Evolutionary conservation across 345 rosid species (phyloP).

Genomic region (Ricinus communis): DNA sequence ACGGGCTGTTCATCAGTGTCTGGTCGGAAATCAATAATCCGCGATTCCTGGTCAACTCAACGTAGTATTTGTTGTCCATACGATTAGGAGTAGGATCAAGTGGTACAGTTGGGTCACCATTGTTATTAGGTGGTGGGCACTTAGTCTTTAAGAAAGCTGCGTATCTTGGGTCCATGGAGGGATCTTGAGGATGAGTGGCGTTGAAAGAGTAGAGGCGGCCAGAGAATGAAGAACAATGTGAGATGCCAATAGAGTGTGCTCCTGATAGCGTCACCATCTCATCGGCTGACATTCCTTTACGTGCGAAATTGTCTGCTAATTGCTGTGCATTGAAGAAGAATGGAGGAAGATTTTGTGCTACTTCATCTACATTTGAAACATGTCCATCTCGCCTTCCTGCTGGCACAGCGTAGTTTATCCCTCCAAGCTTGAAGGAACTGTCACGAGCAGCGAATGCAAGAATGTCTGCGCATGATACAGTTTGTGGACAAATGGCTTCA

Average conservation of each 20-base stretch:
- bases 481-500: slow-evolving; percentile 39
- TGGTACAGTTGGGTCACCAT: slow-evolving; percentile 21
- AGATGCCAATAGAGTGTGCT: slow-evolving; percentile 43
- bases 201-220: slow-evolving; percentile 38
- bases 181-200: slow-evolving; percentile 38
- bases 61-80: slow-evolving; percentile 44
- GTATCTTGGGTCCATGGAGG: slow-evolving; percentile 28
- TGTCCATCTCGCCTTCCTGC: slow-evolving; percentile 50
- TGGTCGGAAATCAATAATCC: slow-evolving; percentile 47
- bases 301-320: slow-evolving; percentile 26
- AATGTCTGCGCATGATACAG: slow-evolving; percentile 53
- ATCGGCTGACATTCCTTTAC: slow-evolving; percentile 41
- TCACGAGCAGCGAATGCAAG: slow-evolving; percentile 49
- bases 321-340: slow-evolving; percentile 28
- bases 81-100: slow-evolving; percentile 34
- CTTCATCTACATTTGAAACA: slow-evolving; percentile 29
- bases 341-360: slow-evolving; percentile 31
- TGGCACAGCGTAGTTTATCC: slow-evolving; percentile 32
- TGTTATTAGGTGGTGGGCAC: slow-evolving; percentile 29
- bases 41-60: slow-evolving; percentile 20
- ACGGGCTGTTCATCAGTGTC: slow-evolving; percentile 29
- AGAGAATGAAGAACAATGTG: slow-evolving; percentile 47
- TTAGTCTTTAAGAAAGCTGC: slow-evolving; percentile 40
- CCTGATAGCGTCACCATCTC: slow-evolving; percentile 35
- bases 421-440: slow-evolving; percentile 27